phyloP scores from a whole-genome alignment of 306 rosid species.

The Cucurbita pepo region DNA sequence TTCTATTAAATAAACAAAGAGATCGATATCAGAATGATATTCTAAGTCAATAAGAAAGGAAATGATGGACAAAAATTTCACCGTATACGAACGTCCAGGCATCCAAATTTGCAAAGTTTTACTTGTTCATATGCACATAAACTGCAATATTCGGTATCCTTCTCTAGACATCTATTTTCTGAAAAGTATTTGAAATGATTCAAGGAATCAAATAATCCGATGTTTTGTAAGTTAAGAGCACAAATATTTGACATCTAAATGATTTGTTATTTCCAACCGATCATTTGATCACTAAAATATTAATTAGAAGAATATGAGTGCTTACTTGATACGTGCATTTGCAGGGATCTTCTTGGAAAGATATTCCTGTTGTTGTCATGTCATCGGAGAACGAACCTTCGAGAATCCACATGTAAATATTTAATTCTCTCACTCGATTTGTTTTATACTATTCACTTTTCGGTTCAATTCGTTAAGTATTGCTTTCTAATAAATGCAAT shows the following conservation, averaged over 20 bases:
- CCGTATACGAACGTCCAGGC: not conserved
- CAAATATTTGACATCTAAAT: not conserved
- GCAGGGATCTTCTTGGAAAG: slow-evolving; percentile 95
- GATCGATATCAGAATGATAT: not conserved
- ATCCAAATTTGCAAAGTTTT: not conserved
- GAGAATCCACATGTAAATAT: slow-evolving; percentile 57
- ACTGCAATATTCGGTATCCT: not conserved
- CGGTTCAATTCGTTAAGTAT: not conserved
- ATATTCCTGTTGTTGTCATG: slow-evolving; percentile 87
- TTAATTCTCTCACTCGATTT: not conserved
- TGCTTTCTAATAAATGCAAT: not conserved
- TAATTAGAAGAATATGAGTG: not conserved
- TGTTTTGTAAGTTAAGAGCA: not conserved
- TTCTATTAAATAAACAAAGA: not conserved
- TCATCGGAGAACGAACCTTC: slow-evolving; percentile 95
- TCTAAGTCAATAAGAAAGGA: not conserved
- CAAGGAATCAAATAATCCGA: not conserved
- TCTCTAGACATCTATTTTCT: not conserved
- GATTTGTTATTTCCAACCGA: not conserved
- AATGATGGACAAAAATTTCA: not conserved
- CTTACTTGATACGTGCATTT: slow-evolving; percentile 1
- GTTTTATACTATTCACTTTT: not conserved
- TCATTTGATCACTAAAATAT: not conserved
- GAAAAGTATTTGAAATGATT: not conserved
- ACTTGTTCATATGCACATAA: not conserved